Base-by-base conservation (phyloP, 306 rosid species). In the Prunus campanulata region DNA sequence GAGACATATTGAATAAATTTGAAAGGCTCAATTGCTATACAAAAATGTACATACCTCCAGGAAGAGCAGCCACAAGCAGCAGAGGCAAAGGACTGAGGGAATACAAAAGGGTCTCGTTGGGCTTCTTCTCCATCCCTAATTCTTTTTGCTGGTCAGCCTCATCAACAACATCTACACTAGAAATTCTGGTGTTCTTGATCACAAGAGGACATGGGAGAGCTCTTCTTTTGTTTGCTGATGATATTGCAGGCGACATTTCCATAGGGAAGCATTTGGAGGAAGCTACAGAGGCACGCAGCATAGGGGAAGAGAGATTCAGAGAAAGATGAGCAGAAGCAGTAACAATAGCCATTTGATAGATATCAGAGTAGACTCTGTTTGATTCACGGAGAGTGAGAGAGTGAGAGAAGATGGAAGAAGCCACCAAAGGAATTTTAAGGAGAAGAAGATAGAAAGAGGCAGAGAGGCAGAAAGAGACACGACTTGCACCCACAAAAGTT, bases 391-490 rank as follows among this genome's bases (percentile, higher is more conserved):
- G 76, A 24, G 77, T 70, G 62, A 20, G 16, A 48, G 54, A 8
- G 13, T 19, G 74, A 65, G 50, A 55, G 5, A 10, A 3, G 61
- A 7, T 39, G 6, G 44, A 55, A 20, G 29, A 66, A 46, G 11
- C 8, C 42, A 59, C 24, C 8, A 1, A 2, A 46, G 5, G 32
- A 46, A 46, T 19, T 3, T 10, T 10, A 35, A 66, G 8, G 27
- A 10, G 70, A 76, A 30, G 3, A 48, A 49, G 74, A 74, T 50
- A 78, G 44, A 39, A 75, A 55, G 57, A 57, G 52, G 18, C 64
- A 25, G 90, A 83, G 78, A 72, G 94, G 96, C 71, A 66, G 80
- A 91, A 86, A 81, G 86, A 84, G 96, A 89, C 98, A 93, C 98
- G 97, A 10, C 51, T 22, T 1, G 9, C 44, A 39, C 44, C 8